Conservation (phyloP, 768 basidiomycete genomes). For the Paxillus ammoniavirescens region DNA sequence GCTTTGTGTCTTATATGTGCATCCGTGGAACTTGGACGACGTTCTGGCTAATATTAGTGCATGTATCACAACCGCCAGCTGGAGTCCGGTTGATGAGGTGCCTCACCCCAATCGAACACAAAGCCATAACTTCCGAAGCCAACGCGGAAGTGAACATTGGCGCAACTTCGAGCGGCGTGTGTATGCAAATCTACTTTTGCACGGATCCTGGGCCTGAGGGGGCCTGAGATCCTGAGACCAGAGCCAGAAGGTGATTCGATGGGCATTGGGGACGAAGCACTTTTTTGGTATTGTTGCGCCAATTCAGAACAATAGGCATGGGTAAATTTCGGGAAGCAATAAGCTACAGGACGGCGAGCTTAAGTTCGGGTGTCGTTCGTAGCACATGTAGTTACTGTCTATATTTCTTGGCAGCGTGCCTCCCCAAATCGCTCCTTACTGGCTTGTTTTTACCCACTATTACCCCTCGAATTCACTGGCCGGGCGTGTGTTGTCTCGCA, state of each 20-base stretch:
- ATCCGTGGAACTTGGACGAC: too few species aligned
- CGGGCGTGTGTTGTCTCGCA: constrained; percentile 8
- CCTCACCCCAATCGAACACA: background rate
- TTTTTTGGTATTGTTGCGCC: background rate
- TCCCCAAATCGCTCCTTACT: constrained; percentile 11
- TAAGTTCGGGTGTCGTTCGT: constrained; percentile 14
- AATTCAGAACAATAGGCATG: constrained; percentile 18
- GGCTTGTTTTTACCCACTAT: background rate
- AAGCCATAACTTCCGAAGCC: background rate
- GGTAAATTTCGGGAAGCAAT: constrained; percentile 7
- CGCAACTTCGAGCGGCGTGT: background rate
- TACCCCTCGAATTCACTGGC: background rate
- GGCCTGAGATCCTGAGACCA: background rate
- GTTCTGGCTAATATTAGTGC: background rate
- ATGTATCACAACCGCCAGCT: background rate
- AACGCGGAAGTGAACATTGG: background rate
- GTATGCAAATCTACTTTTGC: background rate
- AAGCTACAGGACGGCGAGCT: background rate
- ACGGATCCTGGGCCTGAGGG: background rate
- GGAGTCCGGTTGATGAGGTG: background rate
- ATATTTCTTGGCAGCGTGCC: constrained; percentile 4
- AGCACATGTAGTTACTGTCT: background rate
- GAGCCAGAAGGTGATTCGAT: background rate
- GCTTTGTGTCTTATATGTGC: background rate
- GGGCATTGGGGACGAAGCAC: background rate